Evolutionary conservation across 1,284 basidiomycete species (phyloP), one percentile per base, ranked within the genome.

Genomic region (Prillingera fragicola): DNA sequence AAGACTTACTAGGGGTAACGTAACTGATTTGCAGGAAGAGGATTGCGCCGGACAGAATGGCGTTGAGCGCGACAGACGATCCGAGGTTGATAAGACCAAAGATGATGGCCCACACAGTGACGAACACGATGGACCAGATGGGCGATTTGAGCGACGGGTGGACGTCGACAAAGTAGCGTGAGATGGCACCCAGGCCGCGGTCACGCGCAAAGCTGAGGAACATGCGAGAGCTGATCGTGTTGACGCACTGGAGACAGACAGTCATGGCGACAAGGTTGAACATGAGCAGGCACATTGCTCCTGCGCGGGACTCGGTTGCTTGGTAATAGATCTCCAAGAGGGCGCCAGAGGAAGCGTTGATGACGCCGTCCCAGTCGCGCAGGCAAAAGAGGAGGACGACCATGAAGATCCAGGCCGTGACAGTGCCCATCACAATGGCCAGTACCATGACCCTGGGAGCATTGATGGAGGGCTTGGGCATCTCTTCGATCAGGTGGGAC

Each of bases 81-180:
- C 62, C 62, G 41, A 75, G 46, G 51, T 76, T 82, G 71, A 48
- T 79, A 56, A 56, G 80, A 71, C 66, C 69, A 36, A 69, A 71
- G 33, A 70, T 53, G 34, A 67, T 52, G 35, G 62, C 59, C 49
- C 82, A 74, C 5, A 56, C 43, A 1, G 78, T 22, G 44, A 56
- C 35, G 13, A 61, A 33, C 22, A 50, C 27, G 40, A 58, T 50
- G 10, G 53, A 56, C 31, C 42, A 50, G 19, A 61, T 40, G 3
- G 61, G 61, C 18, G 59, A 57, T 24, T 57, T 56, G 24, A 55
- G 48, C 14, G 19, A 41, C 21, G 50, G 45, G 17, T 46, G 36
- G 17, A 50, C 51, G 32, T 36, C 37, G 3, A 33, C 29, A n/a
- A 48, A 23, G 17, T 2, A 31, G 8, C 8, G 27, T 10, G 46